Percentiles rank a stretch among this genome's conserved stretches.
These are phyloP conservation scores for Oehlia diaphana DNA, from an alignment of 192 early-diverging fungal species.

Conservation along the genomic window DNA sequence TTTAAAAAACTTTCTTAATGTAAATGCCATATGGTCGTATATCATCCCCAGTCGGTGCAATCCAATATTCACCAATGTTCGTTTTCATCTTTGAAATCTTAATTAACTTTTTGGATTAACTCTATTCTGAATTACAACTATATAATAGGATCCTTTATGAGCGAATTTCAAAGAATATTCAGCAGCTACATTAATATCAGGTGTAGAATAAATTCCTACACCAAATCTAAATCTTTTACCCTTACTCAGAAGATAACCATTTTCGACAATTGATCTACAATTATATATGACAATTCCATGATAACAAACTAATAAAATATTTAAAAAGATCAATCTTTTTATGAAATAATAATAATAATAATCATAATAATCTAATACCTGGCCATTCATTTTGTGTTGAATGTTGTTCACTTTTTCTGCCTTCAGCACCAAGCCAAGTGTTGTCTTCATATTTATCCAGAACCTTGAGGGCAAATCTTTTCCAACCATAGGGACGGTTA, in stretches of 20 bases:
- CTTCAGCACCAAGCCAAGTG: background rate
- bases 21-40: too few species aligned
- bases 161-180: background rate
- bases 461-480: background rate
- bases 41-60: too few species aligned
- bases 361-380: too few species aligned
- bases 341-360: too few species aligned
- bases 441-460: background rate
- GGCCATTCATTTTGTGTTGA: background rate
- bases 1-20: too few species aligned
- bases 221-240: background rate
- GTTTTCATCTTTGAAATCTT: too few species aligned
- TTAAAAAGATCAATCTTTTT: too few species aligned
- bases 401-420: too few species aligned
- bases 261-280: background rate
- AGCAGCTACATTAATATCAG: background rate
- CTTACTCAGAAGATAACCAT: background rate
- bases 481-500: constrained; percentile 7
- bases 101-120: background rate
- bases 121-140: background rate
- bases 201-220: background rate
- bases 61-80: too few species aligned
- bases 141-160: background rate
- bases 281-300: background rate
- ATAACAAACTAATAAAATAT: background rate